Conservation (phyloP, 345 rosid genomes). For the Euphorbia tirucalli region DNA sequence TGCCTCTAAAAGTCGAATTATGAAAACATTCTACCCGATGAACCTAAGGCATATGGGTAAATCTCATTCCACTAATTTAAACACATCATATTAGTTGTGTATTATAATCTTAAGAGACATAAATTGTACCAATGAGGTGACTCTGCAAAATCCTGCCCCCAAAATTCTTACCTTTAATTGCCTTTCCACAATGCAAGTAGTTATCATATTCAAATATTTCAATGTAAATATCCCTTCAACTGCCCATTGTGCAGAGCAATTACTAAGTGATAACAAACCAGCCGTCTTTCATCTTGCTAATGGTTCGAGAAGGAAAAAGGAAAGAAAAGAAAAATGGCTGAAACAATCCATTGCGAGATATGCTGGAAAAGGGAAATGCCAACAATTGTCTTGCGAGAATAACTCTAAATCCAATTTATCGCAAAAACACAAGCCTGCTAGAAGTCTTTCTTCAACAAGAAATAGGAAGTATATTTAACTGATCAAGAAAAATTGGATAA, state of each 20-base stretch:
- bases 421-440: neutral
- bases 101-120: neutral
- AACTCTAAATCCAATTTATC: neutral
- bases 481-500: neutral
- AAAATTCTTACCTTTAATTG: neutral
- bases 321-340: neutral
- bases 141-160: neutral
- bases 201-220: neutral
- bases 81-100: neutral
- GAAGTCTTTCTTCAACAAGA: neutral
- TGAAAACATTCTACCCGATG: neutral
- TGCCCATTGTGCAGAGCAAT: neutral
- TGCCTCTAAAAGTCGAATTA: neutral
- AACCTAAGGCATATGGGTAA: neutral
- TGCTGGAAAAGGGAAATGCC: too few species aligned
- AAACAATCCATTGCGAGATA: neutral
- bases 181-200: neutral
- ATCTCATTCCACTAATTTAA: neutral
- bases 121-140: neutral
- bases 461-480: neutral
- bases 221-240: neutral
- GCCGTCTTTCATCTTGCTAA: too few species aligned
- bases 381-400: neutral
- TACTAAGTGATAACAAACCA: neutral
- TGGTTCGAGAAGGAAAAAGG: too few species aligned